Base-by-base conservation (phyloP, 805 yeast genomes). In the Schwanniomyces occidentalis region DNA sequence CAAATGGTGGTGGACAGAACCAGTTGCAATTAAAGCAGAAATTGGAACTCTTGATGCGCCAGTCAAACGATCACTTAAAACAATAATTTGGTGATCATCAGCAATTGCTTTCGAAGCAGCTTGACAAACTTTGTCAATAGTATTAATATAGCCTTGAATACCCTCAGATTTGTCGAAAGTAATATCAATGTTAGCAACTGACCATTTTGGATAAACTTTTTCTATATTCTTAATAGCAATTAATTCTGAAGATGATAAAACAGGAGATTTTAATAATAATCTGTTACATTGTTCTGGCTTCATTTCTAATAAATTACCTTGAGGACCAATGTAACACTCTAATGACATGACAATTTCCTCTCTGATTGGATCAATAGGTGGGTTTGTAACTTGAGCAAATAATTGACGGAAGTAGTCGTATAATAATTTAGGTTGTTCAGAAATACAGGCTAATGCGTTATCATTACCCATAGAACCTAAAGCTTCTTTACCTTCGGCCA, bases 381-480 rank as follows among this genome's bases (percentile, higher is more conserved):
- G 99, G 67, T 91, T 91, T 20, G 99, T 91, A 37, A 91, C 99
- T 67, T 91, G 99, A 14, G 99, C 99, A 68, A 91, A 91, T 55
- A 91, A 75, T 63, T 91, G 95, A 54, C 95, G 81, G 74, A 91
- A 93, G 68, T 91, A 91, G 55, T 93, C 99, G 61, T 85, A 91
- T 44, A 88, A 70, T 44, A 93, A 67, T 48, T 82, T 83, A 27
- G 99, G 98, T 64, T 89, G 95, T 57, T 86, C 91, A 24, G 95
- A 83, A 49, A 91, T 69, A 65, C 99, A 93, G 0, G 98, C 98
- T 46, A 91, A 72, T 8, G 98, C 95, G 33, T 93, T 80, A 58
- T 91, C 99, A 57, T 91, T 91, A 73, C 99, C 99, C 99, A 91
- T 91, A 13, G 97, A 90, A 12, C 99, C 98, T 34, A 91, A 73